Percentiles rank a stretch among this genome's conserved stretches.
Evolutionary conservation across 2,329 filamentous ascomycete genomes (phyloP).

Genomic region (Eutypa lata): DNA sequence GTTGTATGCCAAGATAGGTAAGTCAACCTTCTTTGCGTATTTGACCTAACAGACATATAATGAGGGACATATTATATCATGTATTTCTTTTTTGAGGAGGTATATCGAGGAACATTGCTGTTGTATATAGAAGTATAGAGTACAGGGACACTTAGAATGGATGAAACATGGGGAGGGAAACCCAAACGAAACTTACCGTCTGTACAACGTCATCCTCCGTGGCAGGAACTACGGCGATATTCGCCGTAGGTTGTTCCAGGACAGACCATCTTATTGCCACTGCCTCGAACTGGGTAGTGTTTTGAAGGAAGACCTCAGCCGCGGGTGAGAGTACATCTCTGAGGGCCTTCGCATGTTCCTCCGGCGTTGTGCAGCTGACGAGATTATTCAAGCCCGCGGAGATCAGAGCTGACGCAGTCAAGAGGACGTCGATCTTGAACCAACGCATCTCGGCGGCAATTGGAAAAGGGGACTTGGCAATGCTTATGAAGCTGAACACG

Average conservation of each 20-base stretch:
- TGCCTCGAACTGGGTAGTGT: slow-evolving; percentile 25
- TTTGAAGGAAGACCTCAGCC: slow-evolving; percentile 23
- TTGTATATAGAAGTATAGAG: no score
- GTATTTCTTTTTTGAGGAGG: no score
- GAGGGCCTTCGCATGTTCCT: not conserved
- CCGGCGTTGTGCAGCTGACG: not conserved
- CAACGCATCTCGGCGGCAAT: slow-evolving; percentile 2
- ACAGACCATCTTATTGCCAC: slow-evolving; percentile 30
- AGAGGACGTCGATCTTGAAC: slow-evolving; percentile 1
- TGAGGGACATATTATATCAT: not conserved
- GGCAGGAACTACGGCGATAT: slow-evolving; percentile 32
- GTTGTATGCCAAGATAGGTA: slow-evolving; percentile 53
- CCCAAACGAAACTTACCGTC: slow-evolving; percentile 26
- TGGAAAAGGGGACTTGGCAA: not conserved
- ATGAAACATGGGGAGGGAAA: not conserved
- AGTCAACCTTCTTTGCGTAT: slow-evolving; percentile 42
- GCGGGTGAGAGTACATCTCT: not conserved
- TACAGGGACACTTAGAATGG: not conserved
- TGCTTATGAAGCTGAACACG: no score
- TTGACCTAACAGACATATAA: slow-evolving; percentile 32
- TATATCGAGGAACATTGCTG: no score
- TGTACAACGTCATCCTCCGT: slow-evolving; percentile 34
- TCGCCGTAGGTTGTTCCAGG: slow-evolving; percentile 27
- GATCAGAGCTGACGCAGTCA: not conserved
- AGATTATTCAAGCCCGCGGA: not conserved